phyloP scores from a whole-genome alignment of 2,329 filamentous ascomycete genomes.

The Apiospora sp. region DNA sequence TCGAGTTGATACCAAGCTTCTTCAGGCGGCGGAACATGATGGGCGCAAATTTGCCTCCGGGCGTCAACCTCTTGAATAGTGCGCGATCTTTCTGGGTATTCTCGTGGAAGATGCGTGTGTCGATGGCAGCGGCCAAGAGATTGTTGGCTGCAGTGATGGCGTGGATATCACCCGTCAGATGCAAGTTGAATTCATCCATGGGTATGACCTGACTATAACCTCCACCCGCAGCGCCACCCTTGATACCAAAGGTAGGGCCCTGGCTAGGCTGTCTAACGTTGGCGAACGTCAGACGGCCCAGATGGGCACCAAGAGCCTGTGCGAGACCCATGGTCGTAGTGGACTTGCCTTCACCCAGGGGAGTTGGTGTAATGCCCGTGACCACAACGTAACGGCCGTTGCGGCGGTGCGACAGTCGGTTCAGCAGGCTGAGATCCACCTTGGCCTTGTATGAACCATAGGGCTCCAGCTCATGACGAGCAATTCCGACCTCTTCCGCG shows the following conservation, averaged over 20 bases:
- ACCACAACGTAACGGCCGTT: constrained; percentile 93
- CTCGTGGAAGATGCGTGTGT: constrained; percentile 98
- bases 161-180: constrained; percentile 97
- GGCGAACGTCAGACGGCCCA: constrained; percentile 89
- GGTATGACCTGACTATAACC: constrained; percentile 99
- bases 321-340: constrained; percentile 96
- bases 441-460: constrained; percentile 97
- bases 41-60: constrained; percentile 89
- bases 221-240: constrained; percentile 95
- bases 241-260: constrained; percentile 98
- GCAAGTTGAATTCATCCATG: constrained; percentile 99
- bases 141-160: constrained; percentile 98
- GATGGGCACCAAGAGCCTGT: constrained; percentile 88
- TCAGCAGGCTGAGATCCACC: constrained; percentile 82
- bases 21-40: constrained; percentile 93
- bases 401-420: constrained; percentile 84
- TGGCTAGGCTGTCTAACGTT: constrained; percentile 97
- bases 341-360: constrained; percentile 96
- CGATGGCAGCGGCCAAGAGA: constrained; percentile 92
- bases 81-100: constrained; percentile 90
- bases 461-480: constrained; percentile 87
- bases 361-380: constrained; percentile 95
- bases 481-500: constrained; percentile 87
- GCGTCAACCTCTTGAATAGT: constrained; percentile 87
- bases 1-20: constrained; percentile 97